Conservation (phyloP, 805 yeast genomes). For the Candida rishiriensis region DNA sequence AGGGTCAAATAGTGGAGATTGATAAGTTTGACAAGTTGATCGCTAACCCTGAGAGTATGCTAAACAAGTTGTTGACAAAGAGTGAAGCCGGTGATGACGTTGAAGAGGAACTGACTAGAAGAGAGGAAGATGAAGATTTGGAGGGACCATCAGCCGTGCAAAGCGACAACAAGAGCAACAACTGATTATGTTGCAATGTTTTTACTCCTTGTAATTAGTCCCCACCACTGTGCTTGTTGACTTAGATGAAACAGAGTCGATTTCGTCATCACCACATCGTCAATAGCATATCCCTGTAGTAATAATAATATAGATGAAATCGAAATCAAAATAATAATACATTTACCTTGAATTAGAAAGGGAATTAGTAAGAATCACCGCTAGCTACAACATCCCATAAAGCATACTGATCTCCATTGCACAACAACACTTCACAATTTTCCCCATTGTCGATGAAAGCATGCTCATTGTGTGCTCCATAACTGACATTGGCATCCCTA, state of each 20-base stretch:
- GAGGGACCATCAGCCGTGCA: background rate
- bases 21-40: slow-evolving; percentile 56
- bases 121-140: slow-evolving; percentile 8
- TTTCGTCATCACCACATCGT: too few relatives aligned
- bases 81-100: slow-evolving; percentile 23
- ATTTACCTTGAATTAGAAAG: too few relatives aligned
- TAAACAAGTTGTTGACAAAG: slow-evolving; percentile 38
- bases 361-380: slow-evolving; percentile 21
- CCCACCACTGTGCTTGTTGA: too few relatives aligned
- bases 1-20: slow-evolving; percentile 70
- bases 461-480: slow-evolving; percentile 24
- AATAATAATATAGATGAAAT: background rate
- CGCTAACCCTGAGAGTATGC: slow-evolving; percentile 38
- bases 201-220: too few relatives aligned
- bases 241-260: too few relatives aligned
- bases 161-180: background rate
- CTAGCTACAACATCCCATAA: slow-evolving; percentile 29
- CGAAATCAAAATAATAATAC: background rate
- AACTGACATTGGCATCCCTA: slow-evolving; percentile 24
- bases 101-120: slow-evolving; percentile 16
- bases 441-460: slow-evolving; percentile 25
- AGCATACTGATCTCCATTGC: slow-evolving; percentile 13
- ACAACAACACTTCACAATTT: slow-evolving; percentile 22
- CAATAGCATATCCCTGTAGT: background rate
- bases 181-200: background rate